Percentiles rank a stretch among this genome's conserved stretches.
Conservation (phyloP, 805 yeast species). For the Kluyveromyces nonfermentans region DNA sequence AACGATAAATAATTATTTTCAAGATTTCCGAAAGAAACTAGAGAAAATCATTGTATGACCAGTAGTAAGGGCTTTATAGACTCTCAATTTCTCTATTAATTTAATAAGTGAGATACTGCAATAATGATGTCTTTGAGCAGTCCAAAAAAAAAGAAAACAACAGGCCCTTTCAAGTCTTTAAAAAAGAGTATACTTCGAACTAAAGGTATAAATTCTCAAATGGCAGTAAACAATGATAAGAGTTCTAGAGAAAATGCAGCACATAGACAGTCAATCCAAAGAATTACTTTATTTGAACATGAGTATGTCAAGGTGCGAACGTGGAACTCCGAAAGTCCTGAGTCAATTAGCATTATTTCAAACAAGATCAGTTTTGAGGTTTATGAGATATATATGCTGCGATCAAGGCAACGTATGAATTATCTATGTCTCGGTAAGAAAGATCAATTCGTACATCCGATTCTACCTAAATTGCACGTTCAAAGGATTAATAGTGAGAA, state of each 20-base stretch:
- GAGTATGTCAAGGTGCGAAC: conserved; percentile 15
- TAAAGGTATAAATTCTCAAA: neutral
- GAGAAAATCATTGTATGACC: no score
- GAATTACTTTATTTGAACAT: conserved; percentile 23
- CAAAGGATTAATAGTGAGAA: conserved; percentile 32
- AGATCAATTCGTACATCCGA: conserved; percentile 51
- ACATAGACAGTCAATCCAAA: conserved; percentile 22
- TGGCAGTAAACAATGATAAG: neutral
- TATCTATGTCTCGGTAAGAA: conserved; percentile 27
- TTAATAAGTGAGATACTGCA: neutral
- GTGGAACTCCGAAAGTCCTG: neutral
- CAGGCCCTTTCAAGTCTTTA: neutral
- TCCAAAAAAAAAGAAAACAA: conserved; percentile 1
- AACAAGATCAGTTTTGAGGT: conserved; percentile 17
- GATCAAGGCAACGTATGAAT: conserved; percentile 13
- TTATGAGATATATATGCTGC: conserved; percentile 23
- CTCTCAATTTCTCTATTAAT: no score
- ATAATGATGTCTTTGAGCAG: neutral
- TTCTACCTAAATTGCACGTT: conserved; percentile 54
- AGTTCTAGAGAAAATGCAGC: neutral
- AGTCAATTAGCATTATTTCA: neutral
- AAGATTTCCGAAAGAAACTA: no score
- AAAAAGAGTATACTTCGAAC: conserved; percentile 1
- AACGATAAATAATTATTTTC: no score
- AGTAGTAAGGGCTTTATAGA: no score